These are phyloP conservation scores for Diaporthe sp. DNA, from an alignment of 2,329 filamentous ascomycete species.

Conservation along the genomic window DNA sequence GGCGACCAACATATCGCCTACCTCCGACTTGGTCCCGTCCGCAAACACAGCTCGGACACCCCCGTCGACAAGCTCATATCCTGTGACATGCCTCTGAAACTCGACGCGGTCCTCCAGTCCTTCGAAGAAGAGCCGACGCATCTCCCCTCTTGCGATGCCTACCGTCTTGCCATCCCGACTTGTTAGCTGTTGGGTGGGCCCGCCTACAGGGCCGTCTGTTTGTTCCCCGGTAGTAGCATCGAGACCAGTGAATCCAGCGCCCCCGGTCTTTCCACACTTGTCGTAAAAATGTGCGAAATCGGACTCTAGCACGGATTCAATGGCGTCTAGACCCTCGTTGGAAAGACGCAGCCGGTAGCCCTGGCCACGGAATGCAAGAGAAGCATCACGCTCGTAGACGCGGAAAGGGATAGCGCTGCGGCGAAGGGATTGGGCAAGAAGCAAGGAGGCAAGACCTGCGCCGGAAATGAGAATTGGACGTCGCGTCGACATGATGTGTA, in stretches of 20 bases:
- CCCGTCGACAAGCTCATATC: constrained; percentile 66
- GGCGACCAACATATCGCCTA: constrained; percentile 70
- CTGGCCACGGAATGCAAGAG: constrained; percentile 67
- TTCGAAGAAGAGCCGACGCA: constrained; percentile 69
- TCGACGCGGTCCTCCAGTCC: constrained; percentile 67
- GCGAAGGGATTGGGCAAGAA: constrained; percentile 58
- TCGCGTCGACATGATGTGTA: constrained; percentile 41
- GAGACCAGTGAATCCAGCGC: constrained; percentile 61
- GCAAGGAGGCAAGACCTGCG: constrained; percentile 57
- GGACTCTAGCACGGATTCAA: constrained; percentile 68
- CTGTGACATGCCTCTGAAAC: constrained; percentile 67
- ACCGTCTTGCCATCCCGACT: constrained; percentile 71
- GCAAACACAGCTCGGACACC: constrained; percentile 71
- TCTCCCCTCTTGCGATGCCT: constrained; percentile 73
- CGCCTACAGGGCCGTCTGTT: constrained; percentile 48
- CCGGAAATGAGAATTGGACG: constrained; percentile 52
- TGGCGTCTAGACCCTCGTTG: constrained; percentile 67
- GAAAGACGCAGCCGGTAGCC: constrained; percentile 73
- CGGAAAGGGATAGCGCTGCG: constrained; percentile 60
- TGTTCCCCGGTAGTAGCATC: constrained; percentile 66
- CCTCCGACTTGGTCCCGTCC: constrained; percentile 69
- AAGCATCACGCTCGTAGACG: constrained; percentile 68
- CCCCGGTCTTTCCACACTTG: constrained; percentile 70
- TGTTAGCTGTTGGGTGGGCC: constrained; percentile 46
- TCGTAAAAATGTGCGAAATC: constrained; percentile 69